Evolutionary conservation across 2,329 filamentous ascomycete genomes (phyloP), one percentile per base, ranked within the genome.

Genomic region (Calycina herbarum): DNA sequence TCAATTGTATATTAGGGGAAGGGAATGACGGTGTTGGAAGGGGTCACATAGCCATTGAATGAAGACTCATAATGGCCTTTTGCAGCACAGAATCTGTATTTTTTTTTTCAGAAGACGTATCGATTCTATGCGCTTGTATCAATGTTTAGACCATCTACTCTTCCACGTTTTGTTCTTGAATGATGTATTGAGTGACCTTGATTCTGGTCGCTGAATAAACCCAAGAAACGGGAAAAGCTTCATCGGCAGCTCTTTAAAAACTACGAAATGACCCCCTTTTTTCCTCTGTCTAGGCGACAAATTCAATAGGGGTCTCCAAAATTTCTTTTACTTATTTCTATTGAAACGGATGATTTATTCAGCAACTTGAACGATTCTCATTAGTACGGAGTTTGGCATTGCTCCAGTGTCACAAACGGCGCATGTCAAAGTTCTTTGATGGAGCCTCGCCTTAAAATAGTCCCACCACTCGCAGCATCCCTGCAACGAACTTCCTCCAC

Each of bases 81-180:
- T 74, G 72, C 68, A 71, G 71, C 70, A 66, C 68, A 71, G 72
- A 70, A 66, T 72, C 71, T 67, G 70, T 69, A 69, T 72, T 68
- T 68, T 61, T 64, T 64, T 20, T 20, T 38, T 62, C 45, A 17
- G 68, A 71, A 69, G 69, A 70, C 67, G 69, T 67, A 69, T 71
- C 68, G 69, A 74, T 63, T 71, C 69, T 72, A 70, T 73, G 67
- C 68, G 66, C 68, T 65, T 75, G 75, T 77, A 76, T 71, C 73
- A 76, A 75, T 76, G 68, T 67, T 74, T 74, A 76, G 72, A 76
- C 64, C 68, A 74, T 73, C 72, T 75, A 71, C 73, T 76, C 72
- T 65, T 65, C 33, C 42, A 40, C 38, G 20, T 54, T 24, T 24
- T 13, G 20, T 13, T 11, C 48, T 27, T 3, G 8, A 27, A 54